Conservation (phyloP, 1,139 yeast species). For the Blastobotrys capitulatus region DNA sequence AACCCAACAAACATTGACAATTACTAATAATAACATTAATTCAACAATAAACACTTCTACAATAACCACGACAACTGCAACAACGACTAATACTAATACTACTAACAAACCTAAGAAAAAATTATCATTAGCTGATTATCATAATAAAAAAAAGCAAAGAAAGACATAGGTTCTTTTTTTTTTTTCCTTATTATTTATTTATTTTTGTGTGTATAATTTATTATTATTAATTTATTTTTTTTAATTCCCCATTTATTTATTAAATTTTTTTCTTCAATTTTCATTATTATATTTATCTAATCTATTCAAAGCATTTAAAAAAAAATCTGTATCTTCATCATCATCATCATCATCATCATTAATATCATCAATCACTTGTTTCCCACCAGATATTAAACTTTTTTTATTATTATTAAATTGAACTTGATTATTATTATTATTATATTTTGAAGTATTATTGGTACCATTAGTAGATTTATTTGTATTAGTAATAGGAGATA, state of each 20-base stretch:
- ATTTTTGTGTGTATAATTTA: too few species aligned
- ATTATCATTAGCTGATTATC: constrained; percentile 79
- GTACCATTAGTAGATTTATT: neutral
- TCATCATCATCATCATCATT: neutral
- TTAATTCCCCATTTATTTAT: neutral
- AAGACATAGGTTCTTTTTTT: constrained; percentile 1
- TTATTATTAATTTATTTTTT: constrained; percentile 2
- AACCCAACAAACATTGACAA: too few species aligned
- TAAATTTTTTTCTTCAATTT: neutral
- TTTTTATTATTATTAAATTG: neutral
- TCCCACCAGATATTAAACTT: too few species aligned
- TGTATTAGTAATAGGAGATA: neutral
- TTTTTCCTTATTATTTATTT: too few species aligned
- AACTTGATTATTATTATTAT: too few species aligned
- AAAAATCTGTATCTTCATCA: neutral
- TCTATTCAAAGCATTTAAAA: neutral
- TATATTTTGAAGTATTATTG: neutral
- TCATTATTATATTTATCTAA: neutral
- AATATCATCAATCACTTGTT: too few species aligned
- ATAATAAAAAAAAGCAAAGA: constrained; percentile 57
- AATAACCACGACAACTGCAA: too few species aligned
- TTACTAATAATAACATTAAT: too few species aligned
- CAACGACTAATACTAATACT: neutral
- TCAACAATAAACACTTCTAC: too few species aligned
- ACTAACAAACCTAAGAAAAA: constrained; percentile 45